A percentile compares a stretch with the other conserved stretches of the same genome.
Conservation (phyloP, 257 asterid genomes). For the Phtheirospermum japonicum region DNA sequence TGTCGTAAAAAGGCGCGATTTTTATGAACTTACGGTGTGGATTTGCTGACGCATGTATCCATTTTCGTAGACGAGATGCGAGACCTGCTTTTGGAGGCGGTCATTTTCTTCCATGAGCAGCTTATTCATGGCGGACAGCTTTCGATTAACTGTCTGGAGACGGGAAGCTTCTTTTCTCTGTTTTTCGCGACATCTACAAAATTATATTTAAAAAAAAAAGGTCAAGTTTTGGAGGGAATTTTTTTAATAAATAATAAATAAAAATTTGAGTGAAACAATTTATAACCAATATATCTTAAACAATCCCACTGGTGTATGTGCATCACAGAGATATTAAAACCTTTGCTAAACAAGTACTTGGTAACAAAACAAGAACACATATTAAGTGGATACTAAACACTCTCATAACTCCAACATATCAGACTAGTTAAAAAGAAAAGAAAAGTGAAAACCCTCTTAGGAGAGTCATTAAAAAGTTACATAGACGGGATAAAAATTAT, state of each 20-base stretch:
- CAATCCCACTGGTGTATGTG: too few species aligned
- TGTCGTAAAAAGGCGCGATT: background rate
- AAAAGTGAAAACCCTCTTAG: too few species aligned
- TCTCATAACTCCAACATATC: background rate
- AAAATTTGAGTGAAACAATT: too few species aligned
- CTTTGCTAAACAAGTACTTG: background rate
- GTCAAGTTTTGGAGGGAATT: too few species aligned
- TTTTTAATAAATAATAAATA: too few species aligned
- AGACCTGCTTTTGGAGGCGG: slow-evolving; percentile 90
- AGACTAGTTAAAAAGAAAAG: too few species aligned
- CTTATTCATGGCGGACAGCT: slow-evolving; percentile 89
- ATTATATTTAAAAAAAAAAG: too few species aligned
- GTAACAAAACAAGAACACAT: background rate
- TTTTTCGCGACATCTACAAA: slow-evolving; percentile 82
- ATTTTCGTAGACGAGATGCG: slow-evolving; percentile 81
- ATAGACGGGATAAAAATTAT: too few species aligned
- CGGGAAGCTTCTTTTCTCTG: slow-evolving; percentile 90
- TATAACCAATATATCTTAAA: too few species aligned
- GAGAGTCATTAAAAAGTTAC: too few species aligned
- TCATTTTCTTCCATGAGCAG: slow-evolving; percentile 96
- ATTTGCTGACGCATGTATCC: too few species aligned
- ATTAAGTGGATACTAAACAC: background rate
- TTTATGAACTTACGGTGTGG: slow-evolving; percentile 56
- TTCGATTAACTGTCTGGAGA: slow-evolving; percentile 76
- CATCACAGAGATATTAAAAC: too few species aligned